Evolutionary conservation across 441 rosid species (phyloP), one percentile per base, ranked within the genome.

Genomic region (Codiaeum variegatum): DNA sequence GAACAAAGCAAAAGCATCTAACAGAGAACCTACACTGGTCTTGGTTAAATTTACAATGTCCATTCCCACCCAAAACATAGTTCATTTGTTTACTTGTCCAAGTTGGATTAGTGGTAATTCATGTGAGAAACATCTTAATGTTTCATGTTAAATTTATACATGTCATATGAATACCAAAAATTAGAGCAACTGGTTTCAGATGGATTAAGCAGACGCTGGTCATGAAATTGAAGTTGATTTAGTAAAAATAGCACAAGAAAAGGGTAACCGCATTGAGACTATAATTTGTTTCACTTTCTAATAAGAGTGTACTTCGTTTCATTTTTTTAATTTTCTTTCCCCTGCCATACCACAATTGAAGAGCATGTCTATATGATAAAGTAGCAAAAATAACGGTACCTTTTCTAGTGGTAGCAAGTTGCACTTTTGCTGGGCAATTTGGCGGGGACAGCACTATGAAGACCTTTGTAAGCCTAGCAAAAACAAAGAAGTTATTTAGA

Each of bases 381-480:
- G 36, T 2, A 26, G 13, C 11, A 58, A 60, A 21, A 60, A 16
- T 12, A 60, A 2, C 0, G 44, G 52, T 84, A 87, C 98, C 98
- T 88, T 76, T 82, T 72, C 81, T 84, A 6, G 90, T 82, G 32
- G 83, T 73, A 71, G 82, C 66, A 66, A 81, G 66, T 38, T 75
- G 87, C 72, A 84, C 40, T 69, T 83, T 87, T 67, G 83, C 67
- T 18, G 72, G 73, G 42, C 29, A 77, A 75, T 82, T 77, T 88
- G 63, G 71, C 61, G 47, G 74, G 74, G 64, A 59, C 66, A 18
- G 69, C 73, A 67, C 71, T 76, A 29, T 80, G 81, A 62, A 80
- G 73, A 72, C 67, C 47, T 65, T 38, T 72, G 16, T 64, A 77
- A 63, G 62, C 85, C 93, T 90, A 71, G 26, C 67, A 81, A 51